Base-by-base conservation (phyloP, 2,329 filamentous ascomycete species). In the Monosporascus sp. region DNA sequence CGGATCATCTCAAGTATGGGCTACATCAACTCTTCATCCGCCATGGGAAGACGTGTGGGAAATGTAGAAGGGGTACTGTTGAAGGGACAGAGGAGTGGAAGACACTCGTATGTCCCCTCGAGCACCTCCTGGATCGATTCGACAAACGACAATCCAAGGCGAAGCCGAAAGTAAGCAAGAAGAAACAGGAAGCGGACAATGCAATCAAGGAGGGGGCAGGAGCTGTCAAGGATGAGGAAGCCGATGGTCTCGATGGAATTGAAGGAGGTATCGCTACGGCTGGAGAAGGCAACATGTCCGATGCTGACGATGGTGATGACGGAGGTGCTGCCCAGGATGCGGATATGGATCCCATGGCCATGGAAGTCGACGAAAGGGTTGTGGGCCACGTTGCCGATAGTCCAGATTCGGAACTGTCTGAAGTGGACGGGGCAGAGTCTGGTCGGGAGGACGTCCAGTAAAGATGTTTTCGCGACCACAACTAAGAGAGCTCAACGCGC, bases 71-170 rank as follows among this genome's bases (percentile, higher is more conserved):
- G 49, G 67, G 61, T 26, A 89, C 86, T 0, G 79, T 80, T 0
- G 74, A 80, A 58, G 78, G 78, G 1, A 86, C 79, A 49, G 77
- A 78, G 26, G 80, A 78, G 0, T 90, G 87, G 85, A 75, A 83
- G 3, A 72, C 82, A 17, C 79, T 65, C 2, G 60, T 66, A 7
- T 76, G 74, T 50, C 73, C 72, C 2, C 61, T 77, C 1, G 74
- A 77, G 55, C 63, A 70, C n/a, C 65, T 77, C 6, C 60, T 77
- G 17, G 60, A 69, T 43, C 68, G 72, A 11, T 67, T 60, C 45
- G 68, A 66, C 37, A 68, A 66, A 58, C 37, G 45, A 7, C 61
- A 63, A 54, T 49, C 53, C 7, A 59, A 55, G 48, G 57, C 58
- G 3, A 60, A 62, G 43, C 49, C 53, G 7, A 60, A 60, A 47